Percentiles rank a stretch among this genome's conserved stretches.
These are phyloP conservation scores for Inga laurina DNA, from an alignment of 306 rosid genomes.

Conservation along the genomic window DNA sequence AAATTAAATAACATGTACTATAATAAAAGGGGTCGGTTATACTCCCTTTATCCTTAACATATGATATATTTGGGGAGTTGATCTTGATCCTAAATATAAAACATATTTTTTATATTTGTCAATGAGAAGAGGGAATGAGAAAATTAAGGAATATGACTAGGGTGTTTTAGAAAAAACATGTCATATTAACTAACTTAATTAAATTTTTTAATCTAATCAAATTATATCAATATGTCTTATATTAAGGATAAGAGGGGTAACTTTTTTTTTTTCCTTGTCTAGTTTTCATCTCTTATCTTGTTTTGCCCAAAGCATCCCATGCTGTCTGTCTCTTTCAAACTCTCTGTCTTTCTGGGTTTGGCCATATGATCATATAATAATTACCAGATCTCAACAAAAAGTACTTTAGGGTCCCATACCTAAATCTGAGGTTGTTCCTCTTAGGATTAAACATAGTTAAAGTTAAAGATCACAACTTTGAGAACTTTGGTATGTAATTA, in stretches of 20 bases:
- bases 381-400: conserved; percentile 24
- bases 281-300: conserved; percentile 19
- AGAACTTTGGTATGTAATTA: conserved; percentile 48
- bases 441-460: conserved; percentile 42
- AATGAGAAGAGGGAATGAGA: too few species aligned
- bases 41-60: too few species aligned
- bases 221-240: too few species aligned
- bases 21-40: conserved; percentile 24
- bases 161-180: too few species aligned
- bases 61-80: too few species aligned
- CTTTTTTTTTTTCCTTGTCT: conserved; percentile 18
- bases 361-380: conserved; percentile 17
- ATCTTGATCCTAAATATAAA: too few species aligned
- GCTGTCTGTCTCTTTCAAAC: conserved; percentile 38
- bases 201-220: too few species aligned
- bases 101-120: too few species aligned
- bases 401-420: conserved; percentile 28
- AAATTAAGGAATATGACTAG: too few species aligned
- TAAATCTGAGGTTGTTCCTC: conserved; percentile 31
- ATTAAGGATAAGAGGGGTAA: not conserved
- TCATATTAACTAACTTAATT: too few species aligned
- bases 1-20: conserved; percentile 31
- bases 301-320: conserved; percentile 41
- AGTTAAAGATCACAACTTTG: conserved; percentile 28
- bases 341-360: conserved; percentile 27